Conservation (phyloP, 2,329 filamentous ascomycete genomes). For the Nothophoma quercina region DNA sequence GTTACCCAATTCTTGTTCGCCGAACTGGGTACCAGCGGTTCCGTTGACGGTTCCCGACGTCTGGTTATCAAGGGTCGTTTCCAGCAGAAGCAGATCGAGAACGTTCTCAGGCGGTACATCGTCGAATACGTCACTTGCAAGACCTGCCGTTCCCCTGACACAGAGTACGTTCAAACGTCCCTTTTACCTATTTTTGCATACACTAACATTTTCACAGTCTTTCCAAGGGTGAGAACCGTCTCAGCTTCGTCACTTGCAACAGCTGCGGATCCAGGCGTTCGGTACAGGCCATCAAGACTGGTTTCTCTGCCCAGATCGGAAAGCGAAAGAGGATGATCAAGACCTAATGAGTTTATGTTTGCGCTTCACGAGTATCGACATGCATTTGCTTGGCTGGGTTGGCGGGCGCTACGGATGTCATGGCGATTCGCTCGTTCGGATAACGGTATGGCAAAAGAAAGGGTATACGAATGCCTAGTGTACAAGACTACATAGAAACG, state of each 20-base stretch:
- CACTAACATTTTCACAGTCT: constrained; percentile 86
- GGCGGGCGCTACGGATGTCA: constrained; percentile 29
- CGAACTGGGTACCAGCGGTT: constrained; percentile 96
- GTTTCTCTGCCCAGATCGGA: constrained; percentile 99
- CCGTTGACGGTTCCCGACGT: constrained; percentile 86
- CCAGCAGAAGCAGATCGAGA: constrained; percentile 99
- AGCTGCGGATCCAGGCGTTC: constrained; percentile 71
- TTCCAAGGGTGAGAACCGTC: constrained; percentile 98
- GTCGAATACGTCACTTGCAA: constrained; percentile 99
- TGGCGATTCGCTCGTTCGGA: constrained; percentile 17
- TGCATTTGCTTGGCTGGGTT: constrained; percentile 31
- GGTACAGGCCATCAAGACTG: constrained; percentile 98
- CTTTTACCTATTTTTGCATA: background rate
- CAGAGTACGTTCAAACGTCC: constrained; percentile 24
- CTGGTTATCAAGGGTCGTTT: constrained; percentile 99
- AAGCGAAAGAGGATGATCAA: constrained; percentile 94
- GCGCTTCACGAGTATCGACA: constrained; percentile 32
- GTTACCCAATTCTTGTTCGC: constrained; percentile 97
- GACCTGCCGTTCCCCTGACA: constrained; percentile 69
- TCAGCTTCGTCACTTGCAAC: constrained; percentile 99
- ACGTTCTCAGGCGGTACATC: constrained; percentile 94
- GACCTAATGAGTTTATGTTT: constrained; percentile 60
- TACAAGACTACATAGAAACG: constrained; percentile 16
- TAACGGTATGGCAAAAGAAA: constrained; percentile 6
- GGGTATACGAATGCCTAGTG: constrained; percentile 9